Evolutionary conservation across 2,329 filamentous ascomycete genomes (phyloP), one percentile per base, ranked within the genome.

Genomic region (Beauveria sp.): DNA sequence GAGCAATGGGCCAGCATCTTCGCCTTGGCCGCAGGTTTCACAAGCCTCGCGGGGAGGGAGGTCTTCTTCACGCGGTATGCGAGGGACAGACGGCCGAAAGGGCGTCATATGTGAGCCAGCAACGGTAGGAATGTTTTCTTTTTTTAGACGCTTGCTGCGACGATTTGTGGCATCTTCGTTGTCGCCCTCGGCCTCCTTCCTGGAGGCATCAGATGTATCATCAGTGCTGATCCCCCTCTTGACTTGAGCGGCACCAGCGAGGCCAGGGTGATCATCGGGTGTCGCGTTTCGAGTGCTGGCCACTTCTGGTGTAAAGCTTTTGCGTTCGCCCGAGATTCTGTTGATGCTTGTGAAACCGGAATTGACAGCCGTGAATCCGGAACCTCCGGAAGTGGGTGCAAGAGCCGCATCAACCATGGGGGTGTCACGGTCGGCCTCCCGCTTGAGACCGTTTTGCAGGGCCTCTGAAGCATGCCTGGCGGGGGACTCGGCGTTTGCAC

Each of bases 51-150:
- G 78, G 8, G 77, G 69, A n/a, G 71, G 67, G 10, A 72, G 67
- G 26, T 73, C 65, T 62, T 86, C 83, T 62, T 85, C 84, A 60
- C 83, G 79, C 22, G 82, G 80, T 63, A 87, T 80, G 65, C 85
- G 83, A 20, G 88, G 90, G 18, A 88, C 87, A 28, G 89, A 88
- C 62, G 93, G 91, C 59, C 93, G 90, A 71, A 96, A 92, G 69
- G 93, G 85, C 64, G 91, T 95, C 92, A 98, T 98, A 76, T 98
- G 92, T 58, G 93, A 98, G 60, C 95, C 95, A 66, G 92, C 92
- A 67, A 99, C 91, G 40, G 91, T 96, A 49, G 93, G 91, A 42
- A 88, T 83, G 49, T 80, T 79, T 74, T 86, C 83, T 63, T 96
- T 96, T 75, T 95, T 96, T 14, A 96, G 80, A 49, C 95, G 87